phyloP scores from a whole-genome alignment of 2,329 filamentous ascomycete species.

The Aschersonia sp. region DNA sequence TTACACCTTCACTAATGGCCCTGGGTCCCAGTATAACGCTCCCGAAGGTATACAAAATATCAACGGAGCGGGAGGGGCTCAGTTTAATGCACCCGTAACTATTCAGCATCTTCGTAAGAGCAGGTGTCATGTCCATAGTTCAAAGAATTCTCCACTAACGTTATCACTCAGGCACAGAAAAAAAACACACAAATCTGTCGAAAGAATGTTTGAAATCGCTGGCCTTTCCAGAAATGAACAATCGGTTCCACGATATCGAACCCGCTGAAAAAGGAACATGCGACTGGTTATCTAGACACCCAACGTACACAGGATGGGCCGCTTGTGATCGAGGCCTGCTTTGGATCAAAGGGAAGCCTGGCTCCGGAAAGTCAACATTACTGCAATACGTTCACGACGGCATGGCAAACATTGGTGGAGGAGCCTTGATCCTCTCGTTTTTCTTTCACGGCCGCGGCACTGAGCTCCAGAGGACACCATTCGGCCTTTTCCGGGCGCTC shows the following conservation, averaged over 20 bases:
- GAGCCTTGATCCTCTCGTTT: conserved; percentile 18
- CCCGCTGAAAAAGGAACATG: conserved; percentile 13
- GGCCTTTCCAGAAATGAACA: conserved; percentile 14
- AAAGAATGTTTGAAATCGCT: conserved; percentile 15
- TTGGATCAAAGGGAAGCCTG: conserved; percentile 17
- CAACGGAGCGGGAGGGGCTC: too few relatives aligned
- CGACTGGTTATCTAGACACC: conserved; percentile 16
- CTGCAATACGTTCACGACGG: conserved; percentile 14
- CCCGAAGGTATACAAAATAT: too few relatives aligned
- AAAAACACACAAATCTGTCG: too few relatives aligned
- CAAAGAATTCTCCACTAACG: too few relatives aligned
- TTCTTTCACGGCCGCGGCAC: background rate
- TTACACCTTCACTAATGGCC: too few relatives aligned
- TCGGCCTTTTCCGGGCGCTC: conserved; percentile 20
- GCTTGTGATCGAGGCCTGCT: conserved; percentile 9
- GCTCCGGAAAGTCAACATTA: conserved; percentile 19
- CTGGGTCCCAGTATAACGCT: too few relatives aligned
- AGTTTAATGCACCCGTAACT: too few relatives aligned
- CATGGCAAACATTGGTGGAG: background rate
- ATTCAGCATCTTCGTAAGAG: too few relatives aligned
- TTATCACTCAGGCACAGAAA: too few relatives aligned
- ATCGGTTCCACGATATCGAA: conserved; percentile 11
- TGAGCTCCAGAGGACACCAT: background rate
- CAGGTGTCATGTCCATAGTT: too few relatives aligned
- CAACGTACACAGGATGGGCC: conserved; percentile 11